Evolutionary conservation across 2,329 filamentous ascomycete genomes (phyloP), one percentile per base, ranked within the genome.

Genomic region (Alternaria infectoria): DNA sequence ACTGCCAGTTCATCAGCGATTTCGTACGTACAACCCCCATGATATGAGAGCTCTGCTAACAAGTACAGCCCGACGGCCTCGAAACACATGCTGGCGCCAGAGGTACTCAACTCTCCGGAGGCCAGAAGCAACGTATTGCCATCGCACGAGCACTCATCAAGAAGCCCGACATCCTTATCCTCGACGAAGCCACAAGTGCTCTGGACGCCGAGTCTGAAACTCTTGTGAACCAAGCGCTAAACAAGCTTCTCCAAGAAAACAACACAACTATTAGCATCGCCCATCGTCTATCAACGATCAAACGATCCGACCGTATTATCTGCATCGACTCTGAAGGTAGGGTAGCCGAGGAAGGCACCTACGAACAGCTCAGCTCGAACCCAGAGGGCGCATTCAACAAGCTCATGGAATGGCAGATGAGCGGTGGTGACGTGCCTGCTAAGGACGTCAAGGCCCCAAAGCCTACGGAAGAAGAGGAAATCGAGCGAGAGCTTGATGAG

Each of bases 401-500:
- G 81, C 85, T 99, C 57, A 99, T 99, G 96, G 95, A 98, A 81
- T 98, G 94, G 94, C 96, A 99, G 82, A 92, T 98, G 88, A 96
- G 87, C 72, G 95, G 94, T 12, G 91, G 91, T 9, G 93, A 97
- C 32, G 66, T 67, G 8, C 71, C 72, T 17, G 49, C 68, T 2
- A 70, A 69, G 49, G 63, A 70, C 28, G 46, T 54, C 54, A 68
- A 62, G 55, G 78, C 70, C n/a, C 80, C 79, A 5, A 70, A 69
- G 28, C 77, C 78, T 9, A 84, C 78, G 7, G 82, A 85, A 74
- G 80, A 83, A 44, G 85, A 87, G 65, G 81, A 86, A 60, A 85
- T 86, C 72, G 80, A 86, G 66, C 52, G 65, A 17, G 78, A 83
- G 49, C 62, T 83, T 44, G 78, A 81, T 30, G 64, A 71, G 11